Conservation (phyloP, 2,329 filamentous ascomycete genomes). For the Phoma sp. region DNA sequence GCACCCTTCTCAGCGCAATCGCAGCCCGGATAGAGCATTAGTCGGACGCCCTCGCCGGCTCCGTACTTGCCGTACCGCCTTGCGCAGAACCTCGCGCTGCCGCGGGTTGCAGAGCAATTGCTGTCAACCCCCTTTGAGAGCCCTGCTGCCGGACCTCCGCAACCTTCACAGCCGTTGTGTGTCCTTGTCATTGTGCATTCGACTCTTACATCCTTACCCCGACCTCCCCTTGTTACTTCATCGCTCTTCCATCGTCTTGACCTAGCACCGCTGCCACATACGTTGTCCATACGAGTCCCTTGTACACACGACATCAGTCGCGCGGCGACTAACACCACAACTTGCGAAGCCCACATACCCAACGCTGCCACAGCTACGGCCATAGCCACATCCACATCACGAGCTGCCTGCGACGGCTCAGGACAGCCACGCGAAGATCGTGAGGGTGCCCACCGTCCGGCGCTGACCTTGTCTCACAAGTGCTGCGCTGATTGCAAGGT, state of each 20-base stretch:
- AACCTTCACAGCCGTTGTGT: slow-evolving; percentile 1
- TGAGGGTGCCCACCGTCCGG: not conserved
- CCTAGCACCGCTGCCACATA: not conserved
- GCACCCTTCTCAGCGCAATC: not conserved
- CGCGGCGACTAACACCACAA: not conserved
- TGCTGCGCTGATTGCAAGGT: slow-evolving; percentile 1
- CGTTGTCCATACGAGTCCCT: not conserved
- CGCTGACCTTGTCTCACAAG: not conserved
- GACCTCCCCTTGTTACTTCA: not conserved
- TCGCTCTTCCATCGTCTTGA: not conserved
- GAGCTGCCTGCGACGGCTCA: not conserved
- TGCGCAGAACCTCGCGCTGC: slow-evolving; percentile 13
- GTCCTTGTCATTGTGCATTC: not conserved
- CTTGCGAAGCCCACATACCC: not conserved
- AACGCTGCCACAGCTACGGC: not conserved
- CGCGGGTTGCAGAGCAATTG: slow-evolving; percentile 10
- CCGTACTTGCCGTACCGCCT: slow-evolving; percentile 13
- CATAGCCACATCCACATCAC: not conserved
- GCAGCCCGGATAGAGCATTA: slow-evolving; percentile 8
- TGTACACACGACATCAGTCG: not conserved
- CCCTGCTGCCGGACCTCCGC: not conserved
- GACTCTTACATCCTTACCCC: not conserved
- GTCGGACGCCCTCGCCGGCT: slow-evolving; percentile 6
- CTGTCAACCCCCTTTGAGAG: slow-evolving; percentile 9
- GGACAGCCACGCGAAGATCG: not conserved